Evolutionary conservation across 176 grass and related monocot species (phyloP), one percentile per base, ranked within the genome.

Genomic region (Coix lacrymajobi): DNA sequence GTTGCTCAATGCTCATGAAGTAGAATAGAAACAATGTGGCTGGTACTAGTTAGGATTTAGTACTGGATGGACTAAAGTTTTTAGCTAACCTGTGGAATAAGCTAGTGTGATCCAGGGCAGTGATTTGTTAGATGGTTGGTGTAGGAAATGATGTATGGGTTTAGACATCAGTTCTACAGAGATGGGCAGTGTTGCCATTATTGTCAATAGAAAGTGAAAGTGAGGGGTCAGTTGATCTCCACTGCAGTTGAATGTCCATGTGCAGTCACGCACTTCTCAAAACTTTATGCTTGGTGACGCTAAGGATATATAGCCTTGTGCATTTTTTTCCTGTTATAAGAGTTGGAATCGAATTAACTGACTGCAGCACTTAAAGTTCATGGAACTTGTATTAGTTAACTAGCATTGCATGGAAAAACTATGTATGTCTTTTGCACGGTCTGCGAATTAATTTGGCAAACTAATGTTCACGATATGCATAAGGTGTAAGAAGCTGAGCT

Each of bases 371-470:
- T 13, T 17, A 25, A 60, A 19, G n/a, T 16, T 73, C 58, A 5
- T 68, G 66, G 16, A 38, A n/a, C 29, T 68, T 45, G 32, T 68
- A 63, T 87, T 10, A 48, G 43, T 45, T 88, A 56, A 80, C 12
- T 67, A 46, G 19, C 20, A 74, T 73, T 62, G 26, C 45, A 74
- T 57, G 75, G 37, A 34, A n/a, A 41, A 72, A n/a, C 31, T 74
- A 63, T 78, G 8, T 83, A 33, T 83, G 37, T 34, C 32, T 61
- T 43, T 73, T 38, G 4, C 38, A 44, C 83, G 30, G 46, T 7
- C 3, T 22, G 19, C 22, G 11, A 67, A 58, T 79, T 80, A 10
- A 66, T 69, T 39, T 37, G 13, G 19, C 45, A 22, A 24, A 26
- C 31, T 62, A 52, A 12, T 39, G 40, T 44, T 75, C 69, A 84